Evolutionary conservation across 2,329 filamentous ascomycete genomes (phyloP).

Genomic region (Cercospora zeae-maydis): DNA sequence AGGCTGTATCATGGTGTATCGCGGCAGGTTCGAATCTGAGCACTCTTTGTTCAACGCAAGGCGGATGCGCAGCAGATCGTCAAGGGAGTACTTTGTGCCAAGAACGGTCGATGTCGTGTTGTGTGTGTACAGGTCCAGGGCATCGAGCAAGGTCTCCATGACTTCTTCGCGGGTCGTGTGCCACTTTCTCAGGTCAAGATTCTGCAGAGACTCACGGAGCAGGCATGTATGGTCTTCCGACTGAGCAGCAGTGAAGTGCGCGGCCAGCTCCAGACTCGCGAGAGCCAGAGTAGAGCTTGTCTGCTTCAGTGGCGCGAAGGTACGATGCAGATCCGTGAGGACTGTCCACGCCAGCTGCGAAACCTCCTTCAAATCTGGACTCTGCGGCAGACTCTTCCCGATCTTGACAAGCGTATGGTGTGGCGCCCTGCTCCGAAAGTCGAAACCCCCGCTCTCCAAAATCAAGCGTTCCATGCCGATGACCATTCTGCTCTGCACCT

Average conservation of each 20-base stretch:
- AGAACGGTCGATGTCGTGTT: constrained; percentile 71
- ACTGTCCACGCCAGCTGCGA: constrained; percentile 70
- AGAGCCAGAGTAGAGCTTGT: constrained; percentile 81
- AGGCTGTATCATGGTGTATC: constrained; percentile 50
- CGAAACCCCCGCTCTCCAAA: constrained; percentile 87
- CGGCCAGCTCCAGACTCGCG: constrained; percentile 75
- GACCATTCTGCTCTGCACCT: constrained; percentile 71
- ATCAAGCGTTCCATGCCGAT: constrained; percentile 89
- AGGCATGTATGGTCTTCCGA: constrained; percentile 19
- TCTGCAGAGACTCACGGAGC: constrained; percentile 34
- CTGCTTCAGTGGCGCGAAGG: constrained; percentile 87
- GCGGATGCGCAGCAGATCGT: constrained; percentile 79
- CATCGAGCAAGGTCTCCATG: constrained; percentile 79
- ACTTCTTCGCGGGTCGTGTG: constrained; percentile 45
- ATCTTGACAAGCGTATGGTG: constrained; percentile 83
- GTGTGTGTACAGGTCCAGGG: constrained; percentile 89
- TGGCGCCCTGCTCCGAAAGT: constrained; percentile 85
- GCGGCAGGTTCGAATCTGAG: constrained; percentile 57
- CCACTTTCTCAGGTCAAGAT: constrained; percentile 47
- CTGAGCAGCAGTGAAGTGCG: constrained; percentile 52
- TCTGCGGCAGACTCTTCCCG: constrained; percentile 32
- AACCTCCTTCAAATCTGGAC: constrained; percentile 46
- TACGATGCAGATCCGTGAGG: constrained; percentile 86
- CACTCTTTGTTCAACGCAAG: constrained; percentile 83
- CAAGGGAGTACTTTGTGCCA: constrained; percentile 67